A percentile compares a stretch with the other conserved stretches of the same genome.
Evolutionary conservation across 805 yeast species (phyloP).

Genomic region (Saccharomycopsis javanensis): DNA sequence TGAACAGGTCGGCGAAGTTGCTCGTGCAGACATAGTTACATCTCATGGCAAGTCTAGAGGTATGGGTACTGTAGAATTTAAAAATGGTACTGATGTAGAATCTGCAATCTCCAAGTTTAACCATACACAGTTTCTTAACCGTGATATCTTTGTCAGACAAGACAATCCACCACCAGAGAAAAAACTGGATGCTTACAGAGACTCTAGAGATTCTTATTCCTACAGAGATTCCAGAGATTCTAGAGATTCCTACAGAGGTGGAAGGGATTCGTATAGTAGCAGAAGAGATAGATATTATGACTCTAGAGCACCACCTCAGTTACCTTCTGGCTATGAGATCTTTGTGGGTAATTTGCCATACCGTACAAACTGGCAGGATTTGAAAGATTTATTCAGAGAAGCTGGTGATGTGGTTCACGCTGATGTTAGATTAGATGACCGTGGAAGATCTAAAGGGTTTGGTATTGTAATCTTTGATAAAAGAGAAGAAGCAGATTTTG

Average conservation of each 20-base stretch:
- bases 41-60: slow-evolving; percentile 76
- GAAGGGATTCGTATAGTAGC: slow-evolving; percentile 19
- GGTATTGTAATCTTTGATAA: slow-evolving; percentile 70
- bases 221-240: slow-evolving; percentile 4
- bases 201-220: slow-evolving; percentile 21
- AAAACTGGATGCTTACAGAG: slow-evolving; percentile 22
- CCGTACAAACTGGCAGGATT: slow-evolving; percentile 71
- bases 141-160: slow-evolving; percentile 82
- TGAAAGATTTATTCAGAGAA: slow-evolving; percentile 73
- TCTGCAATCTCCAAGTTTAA: slow-evolving; percentile 63
- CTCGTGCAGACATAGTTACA: slow-evolving; percentile 75
- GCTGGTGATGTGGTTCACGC: slow-evolving; percentile 77
- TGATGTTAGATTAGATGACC: slow-evolving; percentile 54
- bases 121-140: slow-evolving; percentile 54
- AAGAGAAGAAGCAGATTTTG: slow-evolving; percentile 59
- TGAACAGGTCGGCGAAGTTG: slow-evolving; percentile 51
- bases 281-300: slow-evolving; percentile 21
- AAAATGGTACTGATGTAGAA: slow-evolving; percentile 51
- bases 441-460: slow-evolving; percentile 76
- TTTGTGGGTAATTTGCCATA: slow-evolving; percentile 79
- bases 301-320: slow-evolving; percentile 9
- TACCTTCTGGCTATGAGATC: slow-evolving; percentile 42
- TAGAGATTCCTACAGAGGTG: slow-evolving; percentile 15
- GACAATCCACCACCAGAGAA: slow-evolving; percentile 72
- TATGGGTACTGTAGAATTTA: slow-evolving; percentile 85